Conservation (phyloP, 495 filamentous ascomycete genomes). For the Acidiella bohemica region DNA sequence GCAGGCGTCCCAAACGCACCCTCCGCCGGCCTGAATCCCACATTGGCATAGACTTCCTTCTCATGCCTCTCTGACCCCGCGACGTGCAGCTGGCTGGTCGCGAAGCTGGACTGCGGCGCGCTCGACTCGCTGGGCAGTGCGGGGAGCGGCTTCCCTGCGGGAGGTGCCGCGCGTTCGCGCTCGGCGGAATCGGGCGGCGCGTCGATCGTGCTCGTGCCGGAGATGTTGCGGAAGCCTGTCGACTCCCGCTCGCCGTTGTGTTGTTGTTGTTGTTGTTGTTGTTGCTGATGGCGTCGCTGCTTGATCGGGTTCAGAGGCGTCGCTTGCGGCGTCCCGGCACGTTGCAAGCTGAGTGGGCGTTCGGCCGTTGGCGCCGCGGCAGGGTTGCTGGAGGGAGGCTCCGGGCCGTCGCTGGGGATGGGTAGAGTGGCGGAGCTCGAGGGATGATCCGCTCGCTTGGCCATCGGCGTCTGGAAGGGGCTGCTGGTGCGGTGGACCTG, state of each 20-base stretch:
- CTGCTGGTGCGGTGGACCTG: background rate
- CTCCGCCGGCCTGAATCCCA: constrained; percentile 6
- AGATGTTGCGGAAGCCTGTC: constrained; percentile 10
- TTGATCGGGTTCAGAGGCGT: constrained; percentile 5
- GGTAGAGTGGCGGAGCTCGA: background rate
- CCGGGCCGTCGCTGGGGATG: background rate
- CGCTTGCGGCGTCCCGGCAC: background rate
- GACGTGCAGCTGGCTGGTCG: constrained; percentile 9
- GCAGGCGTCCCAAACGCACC: constrained; percentile 12
- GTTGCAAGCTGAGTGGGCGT: background rate
- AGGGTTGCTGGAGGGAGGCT: constrained; percentile 4
- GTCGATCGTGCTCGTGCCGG: constrained; percentile 18
- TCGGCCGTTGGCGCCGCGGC: constrained; percentile 6
- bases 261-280: background rate
- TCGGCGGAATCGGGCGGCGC: constrained; percentile 6
- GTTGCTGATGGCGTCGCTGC: background rate
- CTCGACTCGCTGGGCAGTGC: background rate
- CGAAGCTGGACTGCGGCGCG: constrained; percentile 3
- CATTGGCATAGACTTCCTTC: background rate
- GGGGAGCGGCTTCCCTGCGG: too few species aligned
- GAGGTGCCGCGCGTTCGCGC: too few species aligned
- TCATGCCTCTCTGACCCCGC: background rate
- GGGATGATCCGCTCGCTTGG: constrained; percentile 2
- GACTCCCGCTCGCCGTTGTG: background rate
- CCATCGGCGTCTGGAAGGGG: constrained; percentile 11